Percentiles rank a stretch among this genome's conserved stretches.
Conservation (phyloP, 2,329 filamentous ascomycete genomes). For the Trichoderma gracile region DNA sequence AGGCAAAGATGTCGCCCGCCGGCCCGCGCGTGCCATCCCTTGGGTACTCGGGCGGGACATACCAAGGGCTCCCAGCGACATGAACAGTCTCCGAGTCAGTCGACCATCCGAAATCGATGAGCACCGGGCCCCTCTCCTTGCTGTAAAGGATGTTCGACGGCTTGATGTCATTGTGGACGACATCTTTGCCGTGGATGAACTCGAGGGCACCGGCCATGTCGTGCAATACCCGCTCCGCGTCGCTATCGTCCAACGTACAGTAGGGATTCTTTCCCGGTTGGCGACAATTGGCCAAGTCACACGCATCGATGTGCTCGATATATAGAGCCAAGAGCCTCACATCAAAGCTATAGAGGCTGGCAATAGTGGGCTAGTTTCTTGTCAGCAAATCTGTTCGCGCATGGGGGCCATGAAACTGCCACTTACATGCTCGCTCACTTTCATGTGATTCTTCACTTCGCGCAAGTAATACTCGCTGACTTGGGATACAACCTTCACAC, state of each 20-base stretch:
- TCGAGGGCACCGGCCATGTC: constrained; percentile 31
- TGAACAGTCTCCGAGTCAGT: not conserved
- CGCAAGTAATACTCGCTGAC: not conserved
- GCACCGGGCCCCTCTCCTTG: constrained; percentile 23
- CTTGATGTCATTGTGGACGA: constrained; percentile 30
- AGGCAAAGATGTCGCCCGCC: constrained; percentile 1
- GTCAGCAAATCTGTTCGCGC: not conserved
- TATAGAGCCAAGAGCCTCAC: not conserved
- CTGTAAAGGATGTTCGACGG: constrained; percentile 27
- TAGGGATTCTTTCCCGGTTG: not conserved
- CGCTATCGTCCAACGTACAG: not conserved
- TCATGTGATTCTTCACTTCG: not conserved
- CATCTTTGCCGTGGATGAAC: constrained; percentile 15
- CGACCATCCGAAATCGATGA: constrained; percentile 12
- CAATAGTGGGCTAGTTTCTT: not conserved
- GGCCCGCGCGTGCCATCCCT: not conserved
- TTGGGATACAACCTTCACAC: not conserved
- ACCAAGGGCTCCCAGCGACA: not conserved
- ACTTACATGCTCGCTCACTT: constrained; percentile 7
- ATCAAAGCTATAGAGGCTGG: not conserved
- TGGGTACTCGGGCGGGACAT: not conserved
- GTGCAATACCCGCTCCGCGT: not conserved
- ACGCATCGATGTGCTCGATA: not conserved
- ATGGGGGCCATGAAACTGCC: no score
- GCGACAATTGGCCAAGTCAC: not conserved